Evolutionary conservation across 2,329 filamentous ascomycete genomes (phyloP), one percentile per base, ranked within the genome.

Genomic region (Pseudogymnoascus sp.): DNA sequence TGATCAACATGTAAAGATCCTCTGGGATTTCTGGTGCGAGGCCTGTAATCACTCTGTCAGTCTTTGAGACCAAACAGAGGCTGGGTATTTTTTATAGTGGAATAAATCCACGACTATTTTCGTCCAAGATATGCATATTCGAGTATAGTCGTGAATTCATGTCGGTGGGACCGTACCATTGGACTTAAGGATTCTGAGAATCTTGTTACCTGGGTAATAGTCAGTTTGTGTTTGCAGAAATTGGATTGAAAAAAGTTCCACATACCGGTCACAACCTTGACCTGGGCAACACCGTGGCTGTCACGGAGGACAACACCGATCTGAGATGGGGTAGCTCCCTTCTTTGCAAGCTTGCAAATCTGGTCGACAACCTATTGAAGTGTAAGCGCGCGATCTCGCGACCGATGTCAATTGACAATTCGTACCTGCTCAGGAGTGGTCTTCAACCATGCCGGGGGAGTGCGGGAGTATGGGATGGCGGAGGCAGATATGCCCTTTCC

Each of bases 1-100:
- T 97, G 90, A 97, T 97, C 79, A 97, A 85, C 90, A 96, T 96
- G 89, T 97, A 99, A 72, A 97, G 89, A 81, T 99, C 94, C 87
- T 99, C 94, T 77, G 95, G 94, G 74, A 99, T 88, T 79, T 97
- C 92, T 78, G 95, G 94, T 73, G 94, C 93, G 77, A 99, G 92
- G 84, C 94, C 94, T 99, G 83, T 83, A 77, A 87, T 95, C 92
- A 85, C 92, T 92, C 89, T 86, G 90, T 94, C 90, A 94, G 90
- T 86, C 85, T 54, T 54, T 75, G 81, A 79, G 82, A 93, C 90
- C 90, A 89, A 85, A 82, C 88, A 92, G 89, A 91, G 90, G 90
- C 90, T 86, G 79, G 72, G 66, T 72, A 69, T 66, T 68, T 65
- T 39, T 39, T 37, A 7, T 59, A 13, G 13, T 50, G 33, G 57